Conservation (phyloP, 257 asterid genomes). For the Fraxinus cuspidata region DNA sequence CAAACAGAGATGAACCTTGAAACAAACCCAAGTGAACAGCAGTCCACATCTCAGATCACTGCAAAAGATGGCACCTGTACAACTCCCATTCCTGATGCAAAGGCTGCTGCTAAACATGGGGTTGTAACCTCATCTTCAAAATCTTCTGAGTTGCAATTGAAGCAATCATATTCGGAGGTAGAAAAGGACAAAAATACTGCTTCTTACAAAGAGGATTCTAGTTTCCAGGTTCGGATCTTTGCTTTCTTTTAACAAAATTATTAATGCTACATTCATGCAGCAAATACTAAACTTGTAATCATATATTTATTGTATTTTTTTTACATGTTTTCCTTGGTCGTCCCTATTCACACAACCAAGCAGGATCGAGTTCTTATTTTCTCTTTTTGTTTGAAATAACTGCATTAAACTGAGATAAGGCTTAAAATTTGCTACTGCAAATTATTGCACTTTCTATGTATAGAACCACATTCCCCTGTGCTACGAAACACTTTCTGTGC, state of each 20-base stretch:
- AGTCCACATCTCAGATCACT: slow-evolving; percentile 29
- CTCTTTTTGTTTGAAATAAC: background rate
- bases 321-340: slow-evolving; percentile 3
- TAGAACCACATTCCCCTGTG: background rate
- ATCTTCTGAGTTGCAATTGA: slow-evolving; percentile 34
- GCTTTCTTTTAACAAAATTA: slow-evolving; percentile 17
- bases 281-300: slow-evolving; percentile 19
- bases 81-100: slow-evolving; percentile 21
- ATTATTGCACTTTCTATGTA: slow-evolving; percentile 9
- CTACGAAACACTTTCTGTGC: background rate
- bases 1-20: slow-evolving; percentile 42
- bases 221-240: slow-evolving; percentile 52
- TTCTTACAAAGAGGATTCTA: slow-evolving; percentile 32
- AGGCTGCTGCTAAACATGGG: background rate
- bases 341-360: background rate
- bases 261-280: slow-evolving; percentile 6
- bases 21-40: slow-evolving; percentile 36
- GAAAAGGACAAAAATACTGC: slow-evolving; percentile 31
- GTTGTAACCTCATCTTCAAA: slow-evolving; percentile 25
- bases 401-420: background rate
- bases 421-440: background rate
- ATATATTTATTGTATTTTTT: slow-evolving; percentile 12
- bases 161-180: slow-evolving; percentile 30
- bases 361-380: background rate
- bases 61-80: slow-evolving; percentile 31